A percentile compares a stretch with the other conserved stretches of the same genome.
Evolutionary conservation across 73 alveolate genomes (phyloP).

Genomic region (Tetrahymena malaccensis): DNA sequence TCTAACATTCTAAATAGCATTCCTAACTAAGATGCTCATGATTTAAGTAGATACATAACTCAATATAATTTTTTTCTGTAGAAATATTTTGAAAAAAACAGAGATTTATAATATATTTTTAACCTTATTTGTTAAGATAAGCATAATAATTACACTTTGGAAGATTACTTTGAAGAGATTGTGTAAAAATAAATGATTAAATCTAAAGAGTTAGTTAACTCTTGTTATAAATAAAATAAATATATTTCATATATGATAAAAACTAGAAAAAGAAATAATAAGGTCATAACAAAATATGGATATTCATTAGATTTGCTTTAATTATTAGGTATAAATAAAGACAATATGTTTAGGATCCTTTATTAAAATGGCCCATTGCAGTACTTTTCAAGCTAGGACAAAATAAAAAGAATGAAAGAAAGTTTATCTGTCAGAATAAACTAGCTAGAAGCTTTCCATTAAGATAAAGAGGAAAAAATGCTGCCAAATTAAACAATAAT

Average conservation of each 20-base stretch:
- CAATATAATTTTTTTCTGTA: background rate
- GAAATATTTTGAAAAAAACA: background rate
- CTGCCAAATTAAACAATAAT: background rate
- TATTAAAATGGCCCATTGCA: background rate
- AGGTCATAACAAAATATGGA: background rate
- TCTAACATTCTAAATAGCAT: background rate
- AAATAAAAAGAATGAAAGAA: background rate
- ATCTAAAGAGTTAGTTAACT: background rate
- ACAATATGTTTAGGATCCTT: background rate
- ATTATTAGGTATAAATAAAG: background rate
- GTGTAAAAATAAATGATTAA: background rate
- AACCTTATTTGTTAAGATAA: background rate
- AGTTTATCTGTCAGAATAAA: background rate
- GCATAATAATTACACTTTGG: background rate
- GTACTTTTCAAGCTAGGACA: background rate
- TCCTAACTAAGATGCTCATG: background rate
- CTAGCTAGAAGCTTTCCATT: background rate
- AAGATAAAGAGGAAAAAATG: background rate
- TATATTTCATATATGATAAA: background rate
- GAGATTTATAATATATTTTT: background rate
- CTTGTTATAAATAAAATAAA: background rate
- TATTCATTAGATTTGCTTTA: background rate
- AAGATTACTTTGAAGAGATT: background rate
- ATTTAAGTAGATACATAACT: background rate
- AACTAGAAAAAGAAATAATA: background rate